These are phyloP conservation scores for Podaxis pistillaris DNA, from an alignment of 768 basidiomycete species.

Conservation along the genomic window DNA sequence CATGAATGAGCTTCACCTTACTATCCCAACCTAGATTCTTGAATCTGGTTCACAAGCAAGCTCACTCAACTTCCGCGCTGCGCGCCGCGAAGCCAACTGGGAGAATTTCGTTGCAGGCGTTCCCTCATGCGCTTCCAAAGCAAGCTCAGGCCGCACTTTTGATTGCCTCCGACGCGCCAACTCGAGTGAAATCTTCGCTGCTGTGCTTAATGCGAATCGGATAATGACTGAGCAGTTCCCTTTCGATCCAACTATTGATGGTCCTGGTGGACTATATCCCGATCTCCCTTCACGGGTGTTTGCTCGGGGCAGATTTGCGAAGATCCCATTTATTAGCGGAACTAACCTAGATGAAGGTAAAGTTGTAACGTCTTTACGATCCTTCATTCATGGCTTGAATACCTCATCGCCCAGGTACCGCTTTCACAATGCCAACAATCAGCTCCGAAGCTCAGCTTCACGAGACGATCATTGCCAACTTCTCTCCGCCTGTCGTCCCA, in stretches of 20 bases:
- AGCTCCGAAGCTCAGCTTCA: constrained; percentile 26
- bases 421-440: constrained; percentile 27
- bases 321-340: constrained; percentile 46
- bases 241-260: constrained; percentile 42
- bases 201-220: constrained; percentile 15
- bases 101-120: constrained; percentile 36
- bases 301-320: constrained; percentile 25
- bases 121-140: constrained; percentile 28
- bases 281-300: constrained; percentile 36
- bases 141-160: constrained; percentile 30
- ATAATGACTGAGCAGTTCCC: constrained; percentile 20
- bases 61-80: constrained; percentile 28
- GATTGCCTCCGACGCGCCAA: constrained; percentile 28
- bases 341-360: constrained; percentile 47
- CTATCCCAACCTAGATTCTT: constrained; percentile 32
- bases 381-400: neutral
- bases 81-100: constrained; percentile 34
- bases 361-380: neutral
- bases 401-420: constrained; percentile 28
- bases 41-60: constrained; percentile 38
- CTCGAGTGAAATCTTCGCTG: constrained; percentile 23
- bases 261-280: constrained; percentile 35
- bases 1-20: neutral
- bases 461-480: constrained; percentile 23
- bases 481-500: constrained; percentile 29